These are phyloP conservation scores for Periconia digitata DNA, from an alignment of 2,329 filamentous ascomycete species.

Conservation along the genomic window DNA sequence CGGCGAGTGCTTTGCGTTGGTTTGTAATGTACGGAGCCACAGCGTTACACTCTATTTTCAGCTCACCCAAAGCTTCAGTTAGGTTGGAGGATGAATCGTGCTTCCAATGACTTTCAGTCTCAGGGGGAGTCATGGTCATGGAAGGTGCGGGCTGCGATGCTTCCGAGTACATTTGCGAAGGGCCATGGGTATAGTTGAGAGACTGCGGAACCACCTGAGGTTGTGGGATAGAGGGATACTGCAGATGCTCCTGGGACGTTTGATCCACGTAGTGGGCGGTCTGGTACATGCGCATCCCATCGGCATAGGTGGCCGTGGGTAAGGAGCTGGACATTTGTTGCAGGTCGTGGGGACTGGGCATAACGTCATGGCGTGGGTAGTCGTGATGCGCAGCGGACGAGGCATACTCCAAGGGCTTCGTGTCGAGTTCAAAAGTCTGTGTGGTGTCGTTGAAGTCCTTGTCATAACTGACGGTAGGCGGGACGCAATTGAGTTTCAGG, in stretches of 20 bases:
- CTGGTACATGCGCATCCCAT: slow-evolving; percentile 37
- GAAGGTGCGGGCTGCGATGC: slow-evolving; percentile 18
- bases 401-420: slow-evolving; percentile 43
- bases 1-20: slow-evolving; percentile 58
- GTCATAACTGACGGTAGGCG: slow-evolving; percentile 79
- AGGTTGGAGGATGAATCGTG: slow-evolving; percentile 62
- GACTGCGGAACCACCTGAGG: slow-evolving; percentile 34
- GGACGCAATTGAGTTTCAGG: slow-evolving; percentile 89
- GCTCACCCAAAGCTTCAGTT: slow-evolving; percentile 77
- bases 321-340: slow-evolving; percentile 33
- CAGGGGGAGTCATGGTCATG: slow-evolving; percentile 37
- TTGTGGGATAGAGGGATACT: slow-evolving; percentile 40
- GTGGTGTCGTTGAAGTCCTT: slow-evolving; percentile 51
- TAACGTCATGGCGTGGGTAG: slow-evolving; percentile 38
- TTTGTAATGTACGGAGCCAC: slow-evolving; percentile 84
- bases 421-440: slow-evolving; percentile 46
- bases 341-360: slow-evolving; percentile 25
- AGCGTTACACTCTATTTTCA: slow-evolving; percentile 85
- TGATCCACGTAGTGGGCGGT: slow-evolving; percentile 38
- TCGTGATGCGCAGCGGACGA: slow-evolving; percentile 44
- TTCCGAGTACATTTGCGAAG: slow-evolving; percentile 37
- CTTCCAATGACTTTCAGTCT: slow-evolving; percentile 54
- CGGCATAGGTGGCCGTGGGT: slow-evolving; percentile 27
- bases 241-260: slow-evolving; percentile 36
- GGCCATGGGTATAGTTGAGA: slow-evolving; percentile 36